A percentile compares a stretch with the other conserved stretches of the same genome.
These are phyloP conservation scores for Tuber brumale DNA, from an alignment of 495 filamentous ascomycete genomes.

Conservation along the genomic window DNA sequence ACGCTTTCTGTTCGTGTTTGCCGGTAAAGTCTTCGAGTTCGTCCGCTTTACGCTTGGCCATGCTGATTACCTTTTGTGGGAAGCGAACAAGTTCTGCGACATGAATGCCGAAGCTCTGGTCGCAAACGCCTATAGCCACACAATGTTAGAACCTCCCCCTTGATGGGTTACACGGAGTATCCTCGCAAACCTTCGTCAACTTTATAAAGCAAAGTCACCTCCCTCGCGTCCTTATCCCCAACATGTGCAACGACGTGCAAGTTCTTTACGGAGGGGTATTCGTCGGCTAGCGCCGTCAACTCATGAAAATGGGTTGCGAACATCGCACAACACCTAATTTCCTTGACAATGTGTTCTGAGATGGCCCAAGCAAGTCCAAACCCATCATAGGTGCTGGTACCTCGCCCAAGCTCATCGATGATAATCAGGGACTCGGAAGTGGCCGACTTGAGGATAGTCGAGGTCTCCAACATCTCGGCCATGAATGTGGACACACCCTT, in stretches of 20 bases:
- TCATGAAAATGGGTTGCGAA: slow-evolving; percentile 99
- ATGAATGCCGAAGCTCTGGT: slow-evolving; percentile 97
- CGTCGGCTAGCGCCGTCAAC: slow-evolving; percentile 79
- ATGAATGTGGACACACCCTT: slow-evolving; percentile 99
- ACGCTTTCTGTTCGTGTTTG: slow-evolving; percentile 57
- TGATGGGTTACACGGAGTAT: neutral
- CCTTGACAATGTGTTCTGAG: slow-evolving; percentile 90
- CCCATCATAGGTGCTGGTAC: slow-evolving; percentile 96
- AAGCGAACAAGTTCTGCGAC: slow-evolving; percentile 98
- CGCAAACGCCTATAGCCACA: slow-evolving; percentile 59
- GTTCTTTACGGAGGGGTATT: slow-evolving; percentile 80
- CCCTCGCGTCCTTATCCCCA: slow-evolving; percentile 53
- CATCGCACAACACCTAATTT: slow-evolving; percentile 85
- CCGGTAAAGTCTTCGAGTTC: slow-evolving; percentile 94
- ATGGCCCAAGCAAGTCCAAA: slow-evolving; percentile 99
- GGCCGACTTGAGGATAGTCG: slow-evolving; percentile 95
- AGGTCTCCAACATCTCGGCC: slow-evolving; percentile 99
- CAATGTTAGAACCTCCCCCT: neutral
- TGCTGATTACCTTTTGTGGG: slow-evolving; percentile 92
- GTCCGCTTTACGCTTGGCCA: slow-evolving; percentile 96
- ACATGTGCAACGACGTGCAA: slow-evolving; percentile 96
- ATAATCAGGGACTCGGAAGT: slow-evolving; percentile 93
- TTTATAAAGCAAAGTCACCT: slow-evolving; percentile 94
- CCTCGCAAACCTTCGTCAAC: slow-evolving; percentile 61
- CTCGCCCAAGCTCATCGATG: slow-evolving; percentile 96